These are phyloP conservation scores for Monosporozyma siamensis DNA, from an alignment of 805 yeast species.

Conservation along the genomic window DNA sequence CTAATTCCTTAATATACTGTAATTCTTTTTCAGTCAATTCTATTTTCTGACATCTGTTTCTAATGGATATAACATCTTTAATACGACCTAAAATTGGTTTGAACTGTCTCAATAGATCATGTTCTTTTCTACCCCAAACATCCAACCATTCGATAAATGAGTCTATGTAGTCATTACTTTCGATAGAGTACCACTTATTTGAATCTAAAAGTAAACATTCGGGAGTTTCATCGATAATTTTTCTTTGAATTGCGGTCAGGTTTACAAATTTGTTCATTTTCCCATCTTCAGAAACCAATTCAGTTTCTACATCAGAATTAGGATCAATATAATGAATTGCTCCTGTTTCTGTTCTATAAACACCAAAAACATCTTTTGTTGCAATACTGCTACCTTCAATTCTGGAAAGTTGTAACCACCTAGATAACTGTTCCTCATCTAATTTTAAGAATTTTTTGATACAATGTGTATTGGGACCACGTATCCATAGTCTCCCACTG, in stretches of 20 bases:
- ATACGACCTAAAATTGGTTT: conserved; percentile 13
- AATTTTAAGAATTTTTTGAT: conserved; percentile 29
- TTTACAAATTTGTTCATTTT: conserved; percentile 10
- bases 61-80: conserved; percentile 42
- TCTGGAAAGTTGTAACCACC: conserved; percentile 22
- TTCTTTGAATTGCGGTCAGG: conserved; percentile 40
- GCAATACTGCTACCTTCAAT: conserved; percentile 17
- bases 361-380: conserved; percentile 20
- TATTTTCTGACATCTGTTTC: conserved; percentile 48
- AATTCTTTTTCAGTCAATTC: conserved; percentile 35
- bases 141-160: conserved; percentile 56
- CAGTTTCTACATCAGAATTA: conserved; percentile 11
- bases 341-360: conserved; percentile 17
- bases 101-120: conserved; percentile 48
- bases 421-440: conserved; percentile 18
- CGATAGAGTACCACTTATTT: conserved; percentile 64
- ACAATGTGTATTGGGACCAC: conserved; percentile 67
- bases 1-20: conserved; percentile 34
- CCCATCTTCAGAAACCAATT: conserved; percentile 19
- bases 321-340: conserved; percentile 10
- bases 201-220: conserved; percentile 41
- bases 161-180: conserved; percentile 48
- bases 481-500: conserved; percentile 84
- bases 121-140: conserved; percentile 68
- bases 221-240: conserved; percentile 57